Evolutionary conservation across 768 basidiomycete species (phyloP).

Genomic region (Pholiota microspora): DNA sequence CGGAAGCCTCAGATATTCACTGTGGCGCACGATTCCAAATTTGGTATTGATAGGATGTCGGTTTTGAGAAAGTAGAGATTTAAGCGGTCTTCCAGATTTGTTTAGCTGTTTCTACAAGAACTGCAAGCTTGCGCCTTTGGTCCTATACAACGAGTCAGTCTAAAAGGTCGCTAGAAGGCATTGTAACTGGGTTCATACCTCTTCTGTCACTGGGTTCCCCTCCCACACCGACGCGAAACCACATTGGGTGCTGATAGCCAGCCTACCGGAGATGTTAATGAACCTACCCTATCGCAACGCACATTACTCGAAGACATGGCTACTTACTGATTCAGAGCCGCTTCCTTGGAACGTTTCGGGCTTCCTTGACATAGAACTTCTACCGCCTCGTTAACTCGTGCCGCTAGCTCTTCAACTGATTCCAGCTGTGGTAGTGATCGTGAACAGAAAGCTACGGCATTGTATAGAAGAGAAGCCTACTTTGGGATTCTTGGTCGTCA

Average conservation of each 20-base stretch:
- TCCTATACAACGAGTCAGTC: constrained; percentile 31
- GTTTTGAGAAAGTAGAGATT: background rate
- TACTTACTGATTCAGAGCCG: constrained; percentile 51
- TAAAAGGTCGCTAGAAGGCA: background rate
- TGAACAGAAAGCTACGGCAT: background rate
- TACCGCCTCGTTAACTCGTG: constrained; percentile 52
- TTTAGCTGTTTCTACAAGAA: constrained; percentile 44
- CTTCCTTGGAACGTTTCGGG: constrained; percentile 41
- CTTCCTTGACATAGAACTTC: constrained; percentile 43
- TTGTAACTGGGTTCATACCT: constrained; percentile 25
- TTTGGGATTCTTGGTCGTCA: constrained; percentile 47
- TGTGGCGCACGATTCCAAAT: constrained; percentile 1
- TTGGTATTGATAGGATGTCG: background rate
- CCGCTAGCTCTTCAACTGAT: constrained; percentile 44
- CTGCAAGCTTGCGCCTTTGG: constrained; percentile 43
- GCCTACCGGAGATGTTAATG: constrained; percentile 24
- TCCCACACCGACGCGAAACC: constrained; percentile 61
- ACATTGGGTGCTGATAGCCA: constrained; percentile 62
- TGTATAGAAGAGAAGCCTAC: constrained; percentile 20
- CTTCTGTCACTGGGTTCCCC: constrained; percentile 53
- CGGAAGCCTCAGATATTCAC: background rate
- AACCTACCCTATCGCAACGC: background rate
- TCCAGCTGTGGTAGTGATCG: constrained; percentile 38
- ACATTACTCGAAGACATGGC: constrained; percentile 5
- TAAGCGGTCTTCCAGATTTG: constrained; percentile 35